phyloP scores from a whole-genome alignment of 2,329 filamentous ascomycete species.

The Sclerotinia spermophila region DNA sequence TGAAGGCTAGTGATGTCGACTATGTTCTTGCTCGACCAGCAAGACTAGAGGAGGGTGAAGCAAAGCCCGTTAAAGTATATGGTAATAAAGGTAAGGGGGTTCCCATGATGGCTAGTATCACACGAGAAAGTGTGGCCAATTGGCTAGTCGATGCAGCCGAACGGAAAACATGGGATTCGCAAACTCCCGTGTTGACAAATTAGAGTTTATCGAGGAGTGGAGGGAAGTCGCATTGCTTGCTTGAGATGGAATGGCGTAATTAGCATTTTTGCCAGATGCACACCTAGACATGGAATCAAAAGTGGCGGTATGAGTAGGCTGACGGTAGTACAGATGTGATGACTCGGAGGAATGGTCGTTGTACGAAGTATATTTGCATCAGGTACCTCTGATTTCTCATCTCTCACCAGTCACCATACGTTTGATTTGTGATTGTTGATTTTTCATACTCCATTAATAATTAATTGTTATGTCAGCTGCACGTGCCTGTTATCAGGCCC shows the following conservation, averaged over 20 bases:
- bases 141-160: conserved; percentile 47
- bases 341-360: background rate
- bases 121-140: conserved; percentile 42
- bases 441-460: background rate
- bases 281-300: no score
- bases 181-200: conserved; percentile 9
- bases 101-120: conserved; percentile 21
- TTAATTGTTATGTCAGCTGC: background rate
- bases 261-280: background rate
- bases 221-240: background rate
- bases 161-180: conserved; percentile 26
- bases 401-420: background rate
- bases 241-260: background rate
- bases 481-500: background rate
- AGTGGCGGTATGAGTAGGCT: background rate
- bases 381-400: background rate
- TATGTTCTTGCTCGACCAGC: conserved; percentile 23
- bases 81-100: conserved; percentile 24
- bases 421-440: background rate
- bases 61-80: conserved; percentile 19
- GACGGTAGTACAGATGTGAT: background rate
- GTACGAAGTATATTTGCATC: background rate
- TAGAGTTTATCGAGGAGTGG: background rate
- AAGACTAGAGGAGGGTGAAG: conserved; percentile 21
- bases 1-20: conserved; percentile 25